Evolutionary conservation across 106 monocot genomes (phyloP), one percentile per base, ranked within the genome.

Genomic region (Dendrobium chrysotoxum): DNA sequence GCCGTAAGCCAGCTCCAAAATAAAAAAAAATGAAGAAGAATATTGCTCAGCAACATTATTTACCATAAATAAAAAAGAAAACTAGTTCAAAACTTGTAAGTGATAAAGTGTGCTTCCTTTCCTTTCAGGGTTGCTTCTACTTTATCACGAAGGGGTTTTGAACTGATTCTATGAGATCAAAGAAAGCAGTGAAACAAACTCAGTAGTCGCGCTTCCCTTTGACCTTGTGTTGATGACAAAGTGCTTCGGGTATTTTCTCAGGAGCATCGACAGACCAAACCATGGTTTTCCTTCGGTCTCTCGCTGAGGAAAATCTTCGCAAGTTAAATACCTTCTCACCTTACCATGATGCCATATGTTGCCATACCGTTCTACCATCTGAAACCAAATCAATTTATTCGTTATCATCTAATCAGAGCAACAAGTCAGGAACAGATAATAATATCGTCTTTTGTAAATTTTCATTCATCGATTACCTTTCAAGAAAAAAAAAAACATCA

Each of bases 141-240:
- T 35, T 35, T 35, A 35, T 35, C 35, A 35, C 35, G 35, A 35
- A 3, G 35, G 35, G 35, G 35, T 3, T 23, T 64, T 21, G 6
- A 21, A 18, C 64, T 70, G 70, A 73, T 20, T 73, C 40, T 79
- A 87, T 23, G 81, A 81, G 30, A 50, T 50, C 15, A 15, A 3
- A 83, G 86, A 86, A 41, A 83, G 81, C 39, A 87, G 46, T 4
- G 87, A 84, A 41, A 87, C 87, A 74, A 84, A 87, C 73, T 87
- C 87, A 5, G 21, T 13, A 0, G 45, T 75, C 35, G 40, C 26
- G 26, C 72, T 65, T 73, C 84, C 81, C 46, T 78, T 81, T 4
- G 78, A 78, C 65, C 81, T 83, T 7, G 73, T 84, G 81, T 87
- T 84, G 64, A 87, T 81, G 47, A 81, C 87, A 87, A 87, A 87